These are phyloP conservation scores for Rhodotorula sp. DNA, from an alignment of 1,284 basidiomycete species.

Conservation along the genomic window DNA sequence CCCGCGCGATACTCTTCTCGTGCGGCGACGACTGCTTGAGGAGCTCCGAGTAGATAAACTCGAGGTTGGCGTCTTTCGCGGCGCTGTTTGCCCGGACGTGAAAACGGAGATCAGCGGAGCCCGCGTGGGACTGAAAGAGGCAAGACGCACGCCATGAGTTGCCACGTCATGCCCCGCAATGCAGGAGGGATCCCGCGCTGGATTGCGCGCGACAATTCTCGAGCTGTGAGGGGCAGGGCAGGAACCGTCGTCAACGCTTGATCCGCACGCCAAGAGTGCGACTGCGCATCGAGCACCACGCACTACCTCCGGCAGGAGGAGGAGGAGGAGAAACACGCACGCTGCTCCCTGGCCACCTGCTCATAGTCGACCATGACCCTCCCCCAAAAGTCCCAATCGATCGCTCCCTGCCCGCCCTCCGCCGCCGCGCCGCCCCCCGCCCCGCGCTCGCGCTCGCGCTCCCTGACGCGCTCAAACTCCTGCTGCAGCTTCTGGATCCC, in stretches of 20 bases:
- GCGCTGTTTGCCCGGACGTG: constrained; percentile 59
- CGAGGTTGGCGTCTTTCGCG: constrained; percentile 84
- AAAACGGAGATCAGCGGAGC: constrained; percentile 16
- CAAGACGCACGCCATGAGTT: constrained; percentile 73
- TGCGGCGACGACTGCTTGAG: constrained; percentile 81
- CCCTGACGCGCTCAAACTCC: constrained; percentile 1
- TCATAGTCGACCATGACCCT: constrained; percentile 92
- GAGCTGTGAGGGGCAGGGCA: constrained; percentile 53
- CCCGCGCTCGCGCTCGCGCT: not conserved
- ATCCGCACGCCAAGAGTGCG: no score
- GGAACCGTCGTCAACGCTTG: not conserved
- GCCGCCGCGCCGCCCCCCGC: not conserved
- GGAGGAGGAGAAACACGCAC: constrained; percentile 24
- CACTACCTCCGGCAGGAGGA: not conserved
- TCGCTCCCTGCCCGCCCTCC: constrained; percentile 12
- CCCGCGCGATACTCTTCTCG: constrained; percentile 90
- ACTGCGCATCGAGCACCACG: not conserved
- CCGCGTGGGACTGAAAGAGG: not conserved
- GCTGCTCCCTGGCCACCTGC: constrained; percentile 70
- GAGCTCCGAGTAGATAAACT: constrained; percentile 77
- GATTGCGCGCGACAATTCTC: constrained; percentile 83
- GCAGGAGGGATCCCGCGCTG: constrained; percentile 85
- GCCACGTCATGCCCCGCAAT: constrained; percentile 94
- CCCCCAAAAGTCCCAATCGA: constrained; percentile 78
- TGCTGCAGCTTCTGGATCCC: constrained; percentile 1